These are phyloP conservation scores for Byssochlamys sp. DNA, from an alignment of 2,329 filamentous ascomycete species.

Conservation along the genomic window DNA sequence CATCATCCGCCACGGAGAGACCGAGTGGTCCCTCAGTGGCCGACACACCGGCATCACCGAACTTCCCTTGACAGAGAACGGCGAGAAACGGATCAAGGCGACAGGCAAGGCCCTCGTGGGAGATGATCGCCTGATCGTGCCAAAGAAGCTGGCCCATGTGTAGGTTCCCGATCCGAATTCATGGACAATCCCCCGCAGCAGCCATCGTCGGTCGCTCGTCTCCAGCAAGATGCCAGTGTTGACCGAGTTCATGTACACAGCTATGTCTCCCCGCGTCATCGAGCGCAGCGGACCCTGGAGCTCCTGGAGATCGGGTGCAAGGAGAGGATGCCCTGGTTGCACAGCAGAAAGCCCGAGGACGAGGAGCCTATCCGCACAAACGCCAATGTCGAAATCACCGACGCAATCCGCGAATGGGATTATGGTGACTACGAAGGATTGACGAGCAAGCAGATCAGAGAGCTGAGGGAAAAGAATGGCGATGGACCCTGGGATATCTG, in stretches of 20 bases:
- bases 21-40: conserved; percentile 84
- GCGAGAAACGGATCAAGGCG: conserved; percentile 63
- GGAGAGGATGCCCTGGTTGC: conserved; percentile 62
- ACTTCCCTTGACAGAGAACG: conserved; percentile 71
- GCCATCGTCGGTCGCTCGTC: background rate
- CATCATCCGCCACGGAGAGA: conserved; percentile 83
- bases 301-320: conserved; percentile 65
- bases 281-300: conserved; percentile 83
- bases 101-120: conserved; percentile 80
- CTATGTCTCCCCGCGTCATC: conserved; percentile 76
- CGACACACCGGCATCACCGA: conserved; percentile 79
- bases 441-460: conserved; percentile 59
- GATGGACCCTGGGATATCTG: conserved; percentile 69
- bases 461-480: conserved; percentile 48
- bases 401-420: conserved; percentile 74
- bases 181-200: background rate
- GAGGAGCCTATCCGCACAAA: conserved; percentile 40
- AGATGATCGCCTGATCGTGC: conserved; percentile 72
- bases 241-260: conserved; percentile 21
- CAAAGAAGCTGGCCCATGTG: conserved; percentile 72
- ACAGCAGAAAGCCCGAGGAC: conserved; percentile 17
- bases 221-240: background rate
- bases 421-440: conserved; percentile 82
- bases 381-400: conserved; percentile 57
- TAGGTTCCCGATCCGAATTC: conserved; percentile 40